Evolutionary conservation across 495 filamentous ascomycete genomes (phyloP).

Genomic region (Hypomontagnella submonticulosa): DNA sequence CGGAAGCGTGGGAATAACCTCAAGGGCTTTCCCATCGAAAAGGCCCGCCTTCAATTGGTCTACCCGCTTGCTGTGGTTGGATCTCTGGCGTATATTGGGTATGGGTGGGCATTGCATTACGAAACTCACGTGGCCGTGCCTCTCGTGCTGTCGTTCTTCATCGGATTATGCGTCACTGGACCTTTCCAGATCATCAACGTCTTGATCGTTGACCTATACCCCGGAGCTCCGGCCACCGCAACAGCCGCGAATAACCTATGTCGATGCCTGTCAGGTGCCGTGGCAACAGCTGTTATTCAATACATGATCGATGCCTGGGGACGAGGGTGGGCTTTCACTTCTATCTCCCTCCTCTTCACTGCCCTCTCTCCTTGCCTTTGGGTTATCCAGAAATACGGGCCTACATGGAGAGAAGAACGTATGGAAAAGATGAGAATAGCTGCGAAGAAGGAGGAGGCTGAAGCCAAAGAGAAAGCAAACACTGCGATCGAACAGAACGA

Average conservation of each 20-base stretch:
- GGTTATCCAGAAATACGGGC: constrained; percentile 53
- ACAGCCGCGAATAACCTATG: constrained; percentile 61
- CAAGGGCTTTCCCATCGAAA: constrained; percentile 70
- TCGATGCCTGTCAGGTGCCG: constrained; percentile 58
- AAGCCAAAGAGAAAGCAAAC: constrained; percentile 25
- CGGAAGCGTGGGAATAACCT: constrained; percentile 65
- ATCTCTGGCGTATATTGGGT: constrained; percentile 57
- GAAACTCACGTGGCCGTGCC: constrained; percentile 60
- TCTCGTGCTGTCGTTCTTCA: constrained; percentile 66
- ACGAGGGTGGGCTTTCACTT: constrained; percentile 60
- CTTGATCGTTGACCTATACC: constrained; percentile 60
- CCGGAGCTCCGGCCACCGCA: constrained; percentile 58
- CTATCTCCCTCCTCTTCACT: constrained; percentile 54
- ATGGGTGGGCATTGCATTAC: constrained; percentile 67
- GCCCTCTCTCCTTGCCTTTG: constrained; percentile 52
- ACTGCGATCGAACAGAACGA: background rate
- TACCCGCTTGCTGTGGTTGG: constrained; percentile 60
- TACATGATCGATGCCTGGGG: constrained; percentile 56
- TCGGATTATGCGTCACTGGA: constrained; percentile 63
- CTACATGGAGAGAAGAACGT: constrained; percentile 56
- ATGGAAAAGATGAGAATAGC: constrained; percentile 42
- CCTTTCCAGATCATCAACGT: constrained; percentile 63
- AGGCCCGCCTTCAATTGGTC: constrained; percentile 67
- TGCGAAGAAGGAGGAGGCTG: constrained; percentile 40
- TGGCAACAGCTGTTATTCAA: constrained; percentile 56